Evolutionary conservation across 1,284 basidiomycete species (phyloP).

Genomic region (Tilletiopsis washingtonensis): DNA sequence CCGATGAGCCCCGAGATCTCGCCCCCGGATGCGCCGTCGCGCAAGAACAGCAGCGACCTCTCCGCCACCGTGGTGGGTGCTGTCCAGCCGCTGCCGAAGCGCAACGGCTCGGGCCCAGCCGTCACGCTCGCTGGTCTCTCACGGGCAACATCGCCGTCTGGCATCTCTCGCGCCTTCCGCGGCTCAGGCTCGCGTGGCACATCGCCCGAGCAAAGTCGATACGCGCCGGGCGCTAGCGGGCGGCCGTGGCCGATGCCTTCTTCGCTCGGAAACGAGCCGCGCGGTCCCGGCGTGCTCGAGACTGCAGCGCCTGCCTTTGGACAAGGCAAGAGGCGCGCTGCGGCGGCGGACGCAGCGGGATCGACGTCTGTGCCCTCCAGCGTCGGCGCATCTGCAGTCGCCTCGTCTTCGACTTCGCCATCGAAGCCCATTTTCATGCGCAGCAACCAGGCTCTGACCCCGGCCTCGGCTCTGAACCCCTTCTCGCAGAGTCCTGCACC

Average conservation of each 20-base stretch:
- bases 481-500: constrained; percentile 28
- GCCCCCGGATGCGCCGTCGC: not conserved
- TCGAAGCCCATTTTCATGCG: not conserved
- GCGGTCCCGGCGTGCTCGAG: not conserved
- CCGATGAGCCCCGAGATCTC: not conserved
- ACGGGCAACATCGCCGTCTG: not conserved
- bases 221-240: not conserved
- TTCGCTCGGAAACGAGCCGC: not conserved
- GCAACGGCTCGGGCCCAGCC: not conserved
- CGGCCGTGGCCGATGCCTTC: not conserved
- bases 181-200: not conserved
- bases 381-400: not conserved
- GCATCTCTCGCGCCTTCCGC: not conserved
- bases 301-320: no score
- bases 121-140: not conserved
- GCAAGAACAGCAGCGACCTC: no score
- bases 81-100: no score
- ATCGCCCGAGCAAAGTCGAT: not conserved
- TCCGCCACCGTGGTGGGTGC: no score
- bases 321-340: no score
- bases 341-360: no score
- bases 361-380: no score
- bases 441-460: not conserved
- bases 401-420: not conserved
- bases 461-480: constrained; percentile 18